Conservation (phyloP, 2,329 filamentous ascomycete species). For the Huntiella bhutanensis region DNA sequence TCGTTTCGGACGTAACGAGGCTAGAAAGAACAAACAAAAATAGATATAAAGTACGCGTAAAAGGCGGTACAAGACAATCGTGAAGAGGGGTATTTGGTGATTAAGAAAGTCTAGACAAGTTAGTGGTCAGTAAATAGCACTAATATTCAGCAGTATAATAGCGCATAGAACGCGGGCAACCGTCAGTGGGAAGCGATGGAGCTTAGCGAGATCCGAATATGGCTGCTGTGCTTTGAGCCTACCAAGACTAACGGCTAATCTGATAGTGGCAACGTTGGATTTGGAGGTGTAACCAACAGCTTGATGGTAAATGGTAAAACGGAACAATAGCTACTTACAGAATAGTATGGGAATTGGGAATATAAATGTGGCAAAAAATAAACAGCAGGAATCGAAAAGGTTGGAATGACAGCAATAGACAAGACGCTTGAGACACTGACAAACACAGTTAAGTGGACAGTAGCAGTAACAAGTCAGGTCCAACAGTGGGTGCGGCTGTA, state of each 20-base stretch:
- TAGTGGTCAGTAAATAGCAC: not conserved
- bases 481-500: constrained; percentile 3
- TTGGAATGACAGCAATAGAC: not conserved
- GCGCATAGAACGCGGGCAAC: not conserved
- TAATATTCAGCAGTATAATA: not conserved
- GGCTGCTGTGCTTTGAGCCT: not conserved
- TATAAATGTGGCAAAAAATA: constrained; percentile 1
- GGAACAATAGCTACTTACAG: constrained; percentile 4
- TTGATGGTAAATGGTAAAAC: no score
- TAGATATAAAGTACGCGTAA: not conserved
- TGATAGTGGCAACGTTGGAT: not conserved
- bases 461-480: not conserved
- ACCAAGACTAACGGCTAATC: not conserved
- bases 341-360: constrained; percentile 3
- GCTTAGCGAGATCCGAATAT: no score
- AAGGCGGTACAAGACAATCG: not conserved
- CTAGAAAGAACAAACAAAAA: no score
- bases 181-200: no score
- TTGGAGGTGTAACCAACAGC: no score
- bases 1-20: no score
- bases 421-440: not conserved
- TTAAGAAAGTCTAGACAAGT: not conserved
- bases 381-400: constrained; percentile 1
- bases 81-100: not conserved
- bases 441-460: constrained; percentile 3